phyloP scores from a whole-genome alignment of 345 rosid genomes.

The Arabis alpina region DNA sequence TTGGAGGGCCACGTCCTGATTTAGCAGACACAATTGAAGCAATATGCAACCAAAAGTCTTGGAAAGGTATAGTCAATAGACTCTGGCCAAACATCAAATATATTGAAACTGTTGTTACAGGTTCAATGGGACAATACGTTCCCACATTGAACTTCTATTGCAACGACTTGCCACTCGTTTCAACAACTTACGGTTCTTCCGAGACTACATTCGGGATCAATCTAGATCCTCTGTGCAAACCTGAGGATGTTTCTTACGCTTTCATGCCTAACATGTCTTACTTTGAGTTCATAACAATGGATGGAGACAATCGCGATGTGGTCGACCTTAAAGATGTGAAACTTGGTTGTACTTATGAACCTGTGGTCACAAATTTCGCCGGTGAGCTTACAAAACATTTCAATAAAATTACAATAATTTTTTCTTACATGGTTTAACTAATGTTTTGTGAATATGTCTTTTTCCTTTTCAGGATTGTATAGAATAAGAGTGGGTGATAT shows the following conservation, averaged over 20 bases:
- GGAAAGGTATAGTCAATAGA: constrained; percentile 84
- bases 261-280: constrained; percentile 88
- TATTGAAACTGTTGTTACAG: constrained; percentile 84
- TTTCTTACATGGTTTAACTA: constrained; percentile 21
- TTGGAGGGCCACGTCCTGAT: constrained; percentile 50
- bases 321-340: constrained; percentile 77
- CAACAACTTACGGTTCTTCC: constrained; percentile 90
- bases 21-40: constrained; percentile 58
- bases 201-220: constrained; percentile 89
- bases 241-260: constrained; percentile 80
- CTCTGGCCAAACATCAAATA: constrained; percentile 81
- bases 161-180: constrained; percentile 78
- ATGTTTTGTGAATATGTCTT: neutral
- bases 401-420: neutral
- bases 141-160: constrained; percentile 71
- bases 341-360: constrained; percentile 75
- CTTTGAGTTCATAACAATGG: constrained; percentile 77
- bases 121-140: constrained; percentile 92
- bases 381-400: constrained; percentile 46
- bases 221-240: constrained; percentile 68
- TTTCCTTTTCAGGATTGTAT: constrained; percentile 58
- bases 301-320: constrained; percentile 47
- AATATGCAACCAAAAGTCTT: constrained; percentile 58
- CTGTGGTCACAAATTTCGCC: constrained; percentile 85
- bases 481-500: constrained; percentile 89